Percentiles rank a stretch among this genome's conserved stretches.
Conservation (phyloP, 2,329 filamentous ascomycete species). For the Fusarium tupiense region DNA sequence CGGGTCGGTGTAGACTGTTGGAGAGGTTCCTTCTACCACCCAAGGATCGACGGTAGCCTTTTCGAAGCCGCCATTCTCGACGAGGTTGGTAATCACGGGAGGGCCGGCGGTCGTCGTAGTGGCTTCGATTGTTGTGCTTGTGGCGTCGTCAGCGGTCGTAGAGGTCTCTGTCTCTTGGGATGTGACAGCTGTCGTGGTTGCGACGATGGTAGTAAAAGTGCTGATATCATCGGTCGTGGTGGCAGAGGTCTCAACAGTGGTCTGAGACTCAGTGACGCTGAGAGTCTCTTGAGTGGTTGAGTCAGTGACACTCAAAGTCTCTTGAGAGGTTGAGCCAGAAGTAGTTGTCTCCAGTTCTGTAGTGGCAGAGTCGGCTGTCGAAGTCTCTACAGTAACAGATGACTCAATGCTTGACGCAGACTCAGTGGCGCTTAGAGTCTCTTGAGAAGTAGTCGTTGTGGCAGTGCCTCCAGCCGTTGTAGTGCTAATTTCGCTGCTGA, state of each 20-base stretch:
- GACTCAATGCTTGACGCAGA: neutral
- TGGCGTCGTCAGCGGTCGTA: neutral
- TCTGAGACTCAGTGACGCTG: neutral
- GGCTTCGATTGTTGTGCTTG: neutral
- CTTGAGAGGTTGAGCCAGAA: neutral
- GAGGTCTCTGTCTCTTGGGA: neutral
- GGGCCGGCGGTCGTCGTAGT: neutral
- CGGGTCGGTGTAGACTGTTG: fast-evolving
- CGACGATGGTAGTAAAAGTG: neutral
- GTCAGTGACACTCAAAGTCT: neutral
- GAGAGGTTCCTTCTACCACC: neutral
- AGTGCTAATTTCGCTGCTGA: neutral
- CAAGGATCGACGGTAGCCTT: neutral
- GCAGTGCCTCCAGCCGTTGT: neutral
- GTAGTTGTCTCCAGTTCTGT: neutral
- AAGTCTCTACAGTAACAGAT: fast-evolving
- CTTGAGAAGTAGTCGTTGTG: neutral
- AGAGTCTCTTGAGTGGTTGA: neutral
- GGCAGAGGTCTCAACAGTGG: neutral
- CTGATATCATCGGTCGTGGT: neutral
- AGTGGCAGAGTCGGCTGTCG: neutral
- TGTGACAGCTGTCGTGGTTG: neutral
- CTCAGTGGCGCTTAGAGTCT: neutral
- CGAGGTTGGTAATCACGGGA: neutral
- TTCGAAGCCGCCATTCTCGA: neutral